phyloP scores from a whole-genome alignment of 441 rosid species.

The Brassica hybrid region DNA sequence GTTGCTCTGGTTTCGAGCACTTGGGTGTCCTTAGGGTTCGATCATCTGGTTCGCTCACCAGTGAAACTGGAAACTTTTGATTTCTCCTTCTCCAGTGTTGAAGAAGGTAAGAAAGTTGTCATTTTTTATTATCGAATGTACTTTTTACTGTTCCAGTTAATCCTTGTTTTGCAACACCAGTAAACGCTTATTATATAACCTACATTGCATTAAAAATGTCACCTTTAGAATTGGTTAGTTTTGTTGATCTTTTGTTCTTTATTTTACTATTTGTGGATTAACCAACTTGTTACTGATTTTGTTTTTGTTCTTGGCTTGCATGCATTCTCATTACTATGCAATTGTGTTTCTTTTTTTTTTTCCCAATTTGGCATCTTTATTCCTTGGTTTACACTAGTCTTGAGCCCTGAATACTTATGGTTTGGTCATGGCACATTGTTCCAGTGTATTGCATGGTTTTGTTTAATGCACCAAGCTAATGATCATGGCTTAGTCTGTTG shows the following conservation, averaged over 20 bases:
- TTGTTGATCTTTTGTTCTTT: constrained; percentile 3
- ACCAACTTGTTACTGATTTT: background rate
- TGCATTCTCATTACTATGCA: background rate
- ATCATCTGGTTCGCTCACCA: background rate
- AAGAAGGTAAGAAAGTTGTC: constrained; percentile 27
- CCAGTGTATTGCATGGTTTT: background rate
- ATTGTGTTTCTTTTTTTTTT: background rate
- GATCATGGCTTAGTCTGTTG: background rate
- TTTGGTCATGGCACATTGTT: background rate
- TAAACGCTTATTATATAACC: background rate
- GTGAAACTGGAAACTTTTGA: constrained; percentile 10
- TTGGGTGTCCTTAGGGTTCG: constrained; percentile 8
- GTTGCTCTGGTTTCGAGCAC: constrained; percentile 13
- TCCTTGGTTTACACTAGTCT: background rate
- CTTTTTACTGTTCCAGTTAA: background rate
- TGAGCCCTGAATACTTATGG: background rate
- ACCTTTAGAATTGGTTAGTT: background rate
- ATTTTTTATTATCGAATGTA: background rate
- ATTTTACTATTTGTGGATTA: background rate
- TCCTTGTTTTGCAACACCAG: background rate
- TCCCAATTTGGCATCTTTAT: background rate
- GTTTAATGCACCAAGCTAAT: background rate
- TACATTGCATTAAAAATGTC: background rate
- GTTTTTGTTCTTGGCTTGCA: background rate
- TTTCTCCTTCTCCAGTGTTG: constrained; percentile 25